Conservation (phyloP, 805 yeast genomes). For the Isabelozyma rhagii region DNA sequence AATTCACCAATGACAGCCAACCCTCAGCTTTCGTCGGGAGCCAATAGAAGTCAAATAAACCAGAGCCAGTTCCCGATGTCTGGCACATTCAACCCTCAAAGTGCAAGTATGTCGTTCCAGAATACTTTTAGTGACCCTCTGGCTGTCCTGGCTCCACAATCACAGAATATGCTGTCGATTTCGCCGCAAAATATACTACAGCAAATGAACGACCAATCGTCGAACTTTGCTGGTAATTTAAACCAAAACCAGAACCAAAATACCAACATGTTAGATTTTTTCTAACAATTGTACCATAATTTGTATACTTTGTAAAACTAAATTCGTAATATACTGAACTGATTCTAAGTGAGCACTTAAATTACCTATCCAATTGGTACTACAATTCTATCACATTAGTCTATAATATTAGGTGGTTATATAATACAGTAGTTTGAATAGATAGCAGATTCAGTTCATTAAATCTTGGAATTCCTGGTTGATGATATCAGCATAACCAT, state of each 20-base stretch:
- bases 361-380: no score
- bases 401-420: not conserved
- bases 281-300: slow-evolving; percentile 9
- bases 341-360: no score
- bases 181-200: slow-evolving; percentile 40
- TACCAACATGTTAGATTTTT: slow-evolving; percentile 23
- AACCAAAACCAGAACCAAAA: slow-evolving; percentile 3
- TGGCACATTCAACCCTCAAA: slow-evolving; percentile 1
- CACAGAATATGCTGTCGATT: slow-evolving; percentile 10
- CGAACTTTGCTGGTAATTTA: not conserved
- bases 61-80: not conserved
- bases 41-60: not conserved
- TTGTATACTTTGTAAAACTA: not conserved
- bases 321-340: no score
- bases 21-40: not conserved
- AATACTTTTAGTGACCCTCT: slow-evolving; percentile 2
- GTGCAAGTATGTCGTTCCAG: not conserved
- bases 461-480: slow-evolving; percentile 35
- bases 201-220: slow-evolving; percentile 17
- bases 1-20: not conserved
- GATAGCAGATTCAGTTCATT: slow-evolving; percentile 10
- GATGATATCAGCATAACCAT: slow-evolving; percentile 35
- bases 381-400: no score
- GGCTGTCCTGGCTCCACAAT: not conserved
- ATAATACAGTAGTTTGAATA: not conserved